Conservation (phyloP, 176 grass and related monocot species). For the Ensete ventricosum region DNA sequence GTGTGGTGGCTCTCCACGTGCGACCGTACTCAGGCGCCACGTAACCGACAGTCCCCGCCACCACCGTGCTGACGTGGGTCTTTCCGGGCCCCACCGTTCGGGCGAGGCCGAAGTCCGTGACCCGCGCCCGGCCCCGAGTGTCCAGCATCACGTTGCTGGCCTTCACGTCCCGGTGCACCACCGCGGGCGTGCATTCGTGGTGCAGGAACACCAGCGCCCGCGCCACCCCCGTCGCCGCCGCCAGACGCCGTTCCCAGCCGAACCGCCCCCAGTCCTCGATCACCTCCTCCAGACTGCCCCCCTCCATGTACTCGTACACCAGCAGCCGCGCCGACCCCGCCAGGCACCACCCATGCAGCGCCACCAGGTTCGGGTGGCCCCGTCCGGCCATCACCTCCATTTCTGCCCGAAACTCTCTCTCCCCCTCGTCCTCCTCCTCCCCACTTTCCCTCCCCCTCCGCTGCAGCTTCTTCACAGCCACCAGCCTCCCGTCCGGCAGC, state of each 20-base stretch:
- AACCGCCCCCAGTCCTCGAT: slow-evolving; percentile 34
- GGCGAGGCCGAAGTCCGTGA: slow-evolving; percentile 89
- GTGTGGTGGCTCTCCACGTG: slow-evolving; percentile 83
- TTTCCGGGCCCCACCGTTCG: slow-evolving; percentile 52
- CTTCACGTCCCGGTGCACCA: slow-evolving; percentile 95
- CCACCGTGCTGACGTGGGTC: slow-evolving; percentile 84
- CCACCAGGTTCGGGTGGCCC: slow-evolving; percentile 78
- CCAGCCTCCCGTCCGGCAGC: slow-evolving; percentile 61
- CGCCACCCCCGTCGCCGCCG: slow-evolving; percentile 47
- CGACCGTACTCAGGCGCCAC: slow-evolving; percentile 80
- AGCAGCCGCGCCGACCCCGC: slow-evolving; percentile 52
- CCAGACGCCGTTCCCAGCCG: slow-evolving; percentile 37
- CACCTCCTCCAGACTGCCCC: slow-evolving; percentile 61
- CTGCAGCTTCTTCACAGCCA: slow-evolving; percentile 75
- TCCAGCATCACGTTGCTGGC: slow-evolving; percentile 88
- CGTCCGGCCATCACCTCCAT: slow-evolving; percentile 70
- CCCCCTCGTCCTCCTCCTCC: slow-evolving; percentile 32
- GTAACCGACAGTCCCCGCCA: slow-evolving; percentile 96
- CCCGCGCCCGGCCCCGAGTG: slow-evolving; percentile 32
- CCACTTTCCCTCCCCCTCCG: slow-evolving; percentile 29
- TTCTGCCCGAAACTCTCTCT: slow-evolving; percentile 86
- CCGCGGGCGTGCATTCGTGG: slow-evolving; percentile 75
- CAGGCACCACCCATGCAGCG: slow-evolving; percentile 89
- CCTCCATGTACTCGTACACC: slow-evolving; percentile 84
- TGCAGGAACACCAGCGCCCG: slow-evolving; percentile 69